These are phyloP conservation scores for Ophiocordyceps camponoti-rufipedis DNA, from an alignment of 2,329 filamentous ascomycete species.

Conservation along the genomic window DNA sequence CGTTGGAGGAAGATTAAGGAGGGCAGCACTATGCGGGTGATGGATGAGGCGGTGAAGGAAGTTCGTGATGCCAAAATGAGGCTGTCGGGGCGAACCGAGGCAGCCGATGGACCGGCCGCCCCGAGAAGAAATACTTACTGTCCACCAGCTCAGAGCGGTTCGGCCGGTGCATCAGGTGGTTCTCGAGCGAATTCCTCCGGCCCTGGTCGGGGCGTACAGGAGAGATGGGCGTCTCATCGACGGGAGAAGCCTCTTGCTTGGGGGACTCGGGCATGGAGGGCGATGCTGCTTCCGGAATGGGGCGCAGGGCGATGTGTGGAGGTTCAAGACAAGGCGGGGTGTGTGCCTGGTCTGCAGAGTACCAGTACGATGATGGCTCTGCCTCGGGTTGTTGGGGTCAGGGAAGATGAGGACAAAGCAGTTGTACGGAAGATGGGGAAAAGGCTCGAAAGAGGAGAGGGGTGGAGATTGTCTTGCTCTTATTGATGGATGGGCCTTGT, in stretches of 20 bases:
- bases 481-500: background rate
- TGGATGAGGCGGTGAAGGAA: background rate
- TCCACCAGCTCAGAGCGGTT: constrained; percentile 63
- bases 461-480: background rate
- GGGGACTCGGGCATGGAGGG: constrained; percentile 12
- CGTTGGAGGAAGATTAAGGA: background rate
- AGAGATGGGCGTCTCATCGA: constrained; percentile 35
- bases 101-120: background rate
- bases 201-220: constrained; percentile 31
- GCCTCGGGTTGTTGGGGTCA: no score
- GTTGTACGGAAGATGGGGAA: background rate
- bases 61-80: background rate
- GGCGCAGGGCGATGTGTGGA: background rate
- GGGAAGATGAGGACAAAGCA: background rate
- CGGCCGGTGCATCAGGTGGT: constrained; percentile 53
- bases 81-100: background rate
- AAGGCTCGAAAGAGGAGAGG: background rate
- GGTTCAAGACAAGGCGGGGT: background rate
- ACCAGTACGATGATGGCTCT: background rate
- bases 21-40: background rate
- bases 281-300: background rate
- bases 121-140: constrained; percentile 30
- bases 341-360: background rate
- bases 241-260: constrained; percentile 6
- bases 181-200: constrained; percentile 53